These are phyloP conservation scores for Fusarium nematophilum DNA, from an alignment of 2,329 filamentous ascomycete genomes.

Conservation along the genomic window DNA sequence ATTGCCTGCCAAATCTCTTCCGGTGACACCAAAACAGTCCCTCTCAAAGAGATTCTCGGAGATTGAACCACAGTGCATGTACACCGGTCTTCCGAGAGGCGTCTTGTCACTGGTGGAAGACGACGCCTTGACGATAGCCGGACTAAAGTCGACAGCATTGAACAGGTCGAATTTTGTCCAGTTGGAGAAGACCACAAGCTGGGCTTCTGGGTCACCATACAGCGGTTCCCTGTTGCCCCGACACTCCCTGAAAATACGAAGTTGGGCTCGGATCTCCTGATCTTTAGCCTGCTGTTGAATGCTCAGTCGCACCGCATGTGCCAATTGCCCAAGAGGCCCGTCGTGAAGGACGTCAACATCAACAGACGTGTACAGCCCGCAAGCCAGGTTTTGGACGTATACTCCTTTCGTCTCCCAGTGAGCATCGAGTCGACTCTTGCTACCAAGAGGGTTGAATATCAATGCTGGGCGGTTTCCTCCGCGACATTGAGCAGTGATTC, in stretches of 20 bases:
- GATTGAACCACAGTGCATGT: not conserved
- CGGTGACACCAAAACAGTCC: not conserved
- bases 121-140: not conserved
- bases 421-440: too few relatives aligned
- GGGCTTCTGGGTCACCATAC: not conserved
- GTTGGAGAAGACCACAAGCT: not conserved
- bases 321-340: not conserved
- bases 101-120: not conserved
- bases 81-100: not conserved
- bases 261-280: slow-evolving; percentile 4
- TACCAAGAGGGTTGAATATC: not conserved
- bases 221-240: not conserved
- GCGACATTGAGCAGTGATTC: not conserved
- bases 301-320: not conserved
- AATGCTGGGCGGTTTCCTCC: not conserved
- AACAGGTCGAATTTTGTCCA: slow-evolving; percentile 1
- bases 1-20: not conserved
- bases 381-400: too few relatives aligned
- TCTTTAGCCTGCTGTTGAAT: slow-evolving; percentile 3
- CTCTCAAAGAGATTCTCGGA: not conserved
- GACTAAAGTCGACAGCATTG: slow-evolving; percentile 2
- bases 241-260: not conserved
- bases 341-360: not conserved
- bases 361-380: too few relatives aligned
- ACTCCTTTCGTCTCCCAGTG: not conserved